Base-by-base conservation (phyloP, 352 stramenopile species). In the Paralagenidium karlingii region DNA sequence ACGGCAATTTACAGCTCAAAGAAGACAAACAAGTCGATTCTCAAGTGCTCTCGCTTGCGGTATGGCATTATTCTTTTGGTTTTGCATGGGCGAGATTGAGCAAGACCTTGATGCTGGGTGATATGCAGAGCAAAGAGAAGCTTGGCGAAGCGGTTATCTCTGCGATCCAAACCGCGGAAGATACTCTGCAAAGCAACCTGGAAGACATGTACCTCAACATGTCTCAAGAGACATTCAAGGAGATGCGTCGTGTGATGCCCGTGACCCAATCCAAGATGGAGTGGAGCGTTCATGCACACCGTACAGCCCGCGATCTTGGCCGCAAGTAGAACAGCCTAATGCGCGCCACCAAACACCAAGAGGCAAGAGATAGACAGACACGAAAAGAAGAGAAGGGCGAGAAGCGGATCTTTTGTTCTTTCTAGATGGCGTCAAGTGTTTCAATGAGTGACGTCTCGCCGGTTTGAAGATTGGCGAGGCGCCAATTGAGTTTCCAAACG, bases 181-280 rank as follows among this genome's bases (percentile, higher is more conserved):
- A 94, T 49, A 55, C 80, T 24, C 42, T 97, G 40, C 82, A 96
- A 45, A 78, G 52, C 42, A 80, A 88, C 22, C 60, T 97, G 12
- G 84, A 91, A 51, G 85, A 96, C 45, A 95, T 97, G 79, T 95
- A 95, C 61, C 88, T 85, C 46, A 95, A 92, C 52, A 96, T 97
- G 85, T 94, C 82, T 22, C 71, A 95, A 42, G 80, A 96, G 49
- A 95, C 86, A 7, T 94, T 96, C 51, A 94, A 94, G 56, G 82
- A 92, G 47, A 96, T 98, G 80, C 79, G 94, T 37, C 78, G 92
- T 38, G 86, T 96, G 9, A 94, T 97, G 75, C 90, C 93, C 34
- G 65, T 91, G 26, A 91, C 77, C 2, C 74, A 88, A 40, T 87
- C 70, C 16, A 91, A 91, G 59, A 91, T 91, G 77, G 74, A 91